These are phyloP conservation scores for Fomitopsis palustris DNA, from an alignment of 1,284 basidiomycete species.

Conservation along the genomic window DNA sequence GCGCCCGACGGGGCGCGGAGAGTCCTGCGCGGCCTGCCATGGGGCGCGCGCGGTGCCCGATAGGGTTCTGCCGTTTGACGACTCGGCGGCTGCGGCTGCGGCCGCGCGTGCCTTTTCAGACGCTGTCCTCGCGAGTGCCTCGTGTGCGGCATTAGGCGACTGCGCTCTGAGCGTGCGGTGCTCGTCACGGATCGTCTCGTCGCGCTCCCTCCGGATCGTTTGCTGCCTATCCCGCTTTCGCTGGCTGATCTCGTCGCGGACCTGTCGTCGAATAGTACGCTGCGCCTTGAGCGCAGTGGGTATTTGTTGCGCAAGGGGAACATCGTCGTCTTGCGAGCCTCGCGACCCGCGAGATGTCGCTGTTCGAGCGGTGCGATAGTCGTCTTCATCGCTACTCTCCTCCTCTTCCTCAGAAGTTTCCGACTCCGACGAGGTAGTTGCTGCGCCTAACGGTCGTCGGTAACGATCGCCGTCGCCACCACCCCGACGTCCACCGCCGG, in stretches of 20 bases:
- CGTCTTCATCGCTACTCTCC: slow-evolving; percentile 37
- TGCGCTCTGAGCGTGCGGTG: slow-evolving; percentile 30
- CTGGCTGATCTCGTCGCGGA: slow-evolving; percentile 63
- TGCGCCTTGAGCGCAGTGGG: slow-evolving; percentile 77
- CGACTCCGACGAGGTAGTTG: slow-evolving; percentile 27
- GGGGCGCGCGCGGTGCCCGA: slow-evolving; percentile 25
- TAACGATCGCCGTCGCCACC: slow-evolving; percentile 31
- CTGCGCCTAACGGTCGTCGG: slow-evolving; percentile 21
- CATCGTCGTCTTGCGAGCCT: slow-evolving; percentile 50
- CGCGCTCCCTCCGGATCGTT: slow-evolving; percentile 51
- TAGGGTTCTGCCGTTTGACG: slow-evolving; percentile 3
- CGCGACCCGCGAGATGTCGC: background rate
- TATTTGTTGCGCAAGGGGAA: slow-evolving; percentile 74
- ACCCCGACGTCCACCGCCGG: slow-evolving; percentile 26
- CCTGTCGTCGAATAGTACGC: slow-evolving; percentile 67
- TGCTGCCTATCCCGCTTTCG: slow-evolving; percentile 44
- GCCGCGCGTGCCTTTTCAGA: slow-evolving; percentile 6
- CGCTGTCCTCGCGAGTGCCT: slow-evolving; percentile 7
- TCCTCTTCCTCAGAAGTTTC: slow-evolving; percentile 39
- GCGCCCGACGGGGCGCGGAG: slow-evolving; percentile 32
- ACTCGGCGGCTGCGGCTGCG: slow-evolving; percentile 9
- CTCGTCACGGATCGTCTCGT: slow-evolving; percentile 20
- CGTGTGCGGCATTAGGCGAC: slow-evolving; percentile 7
- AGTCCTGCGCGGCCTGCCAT: slow-evolving; percentile 27
- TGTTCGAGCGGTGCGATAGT: slow-evolving; percentile 7